Evolutionary conservation across 1,284 basidiomycete species (phyloP), one percentile per base, ranked within the genome.

Genomic region (Boletus semigastroideus): DNA sequence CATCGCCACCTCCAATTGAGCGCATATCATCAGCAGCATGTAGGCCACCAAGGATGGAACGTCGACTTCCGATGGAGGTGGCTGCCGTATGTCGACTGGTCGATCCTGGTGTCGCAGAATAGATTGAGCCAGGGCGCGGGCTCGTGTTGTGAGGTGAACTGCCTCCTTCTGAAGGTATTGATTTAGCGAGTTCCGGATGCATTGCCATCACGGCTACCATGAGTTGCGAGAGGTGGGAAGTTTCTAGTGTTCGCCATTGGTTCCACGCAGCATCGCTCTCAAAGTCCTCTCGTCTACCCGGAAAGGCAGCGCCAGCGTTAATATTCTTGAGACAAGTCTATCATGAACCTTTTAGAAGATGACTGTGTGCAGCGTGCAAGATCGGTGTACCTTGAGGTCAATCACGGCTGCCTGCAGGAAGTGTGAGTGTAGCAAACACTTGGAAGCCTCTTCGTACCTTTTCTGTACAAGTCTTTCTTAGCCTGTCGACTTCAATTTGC

Each of bases 251-350:
- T 36, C 85, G 80, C 92, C 94, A 98, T 33, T 88, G 78, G 33
- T 86, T 80, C 84, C 91, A 98, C 0, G 89, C 90, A 1, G 84
- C 81, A 3, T 89, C 90, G 51, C 71, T 84, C 25, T 82, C 78
- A 62, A 98, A 99, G 68, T 99, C 95, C 58, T 92, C 86, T 57
- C 87, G 79, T 43, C 87, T 80, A 28, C 91, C 94, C 0, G 95
- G 94, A 67, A 95, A 94, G 0, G 89, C 74, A 19, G 82, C 78
- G 38, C 92, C 89, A 8, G 90, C 87, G 54, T 89, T 91, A 67
- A 98, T 90, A 57, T 94, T 92, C 73, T 94, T 95, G 49, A 98
- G 77, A 66, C 92, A 94, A 30, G 88, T 91, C 87, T 72, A 42
- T 40, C 25, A 30, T 52, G 53, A 40, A 46, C 39, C 44, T 37